phyloP scores from a whole-genome alignment of 2,329 filamentous ascomycete genomes.

The Aspergillus awamori region DNA sequence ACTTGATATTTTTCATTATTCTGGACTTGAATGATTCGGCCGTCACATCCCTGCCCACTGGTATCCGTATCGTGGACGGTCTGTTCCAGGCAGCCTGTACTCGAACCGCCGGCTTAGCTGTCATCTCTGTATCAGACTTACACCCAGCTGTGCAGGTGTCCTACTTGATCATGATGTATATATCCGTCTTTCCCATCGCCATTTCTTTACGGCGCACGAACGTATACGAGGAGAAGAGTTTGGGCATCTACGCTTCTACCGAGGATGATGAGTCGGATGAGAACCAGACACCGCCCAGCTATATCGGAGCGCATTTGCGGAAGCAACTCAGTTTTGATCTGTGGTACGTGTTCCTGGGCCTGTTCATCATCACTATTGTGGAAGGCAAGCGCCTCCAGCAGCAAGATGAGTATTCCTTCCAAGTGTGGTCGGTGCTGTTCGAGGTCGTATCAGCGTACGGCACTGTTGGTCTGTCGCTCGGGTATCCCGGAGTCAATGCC shows the following conservation, averaged over 20 bases:
- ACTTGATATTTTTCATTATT: constrained; percentile 88
- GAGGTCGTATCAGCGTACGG: constrained; percentile 91
- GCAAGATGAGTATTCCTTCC: constrained; percentile 60
- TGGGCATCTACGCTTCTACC: constrained; percentile 71
- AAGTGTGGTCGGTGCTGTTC: constrained; percentile 72
- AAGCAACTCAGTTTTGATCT: constrained; percentile 94
- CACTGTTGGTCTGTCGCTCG: constrained; percentile 88
- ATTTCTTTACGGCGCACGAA: constrained; percentile 92
- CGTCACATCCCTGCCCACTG: constrained; percentile 69
- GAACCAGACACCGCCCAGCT: constrained; percentile 68
- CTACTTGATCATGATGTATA: constrained; percentile 99
- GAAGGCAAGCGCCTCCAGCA: constrained; percentile 74
- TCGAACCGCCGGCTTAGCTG: constrained; percentile 84
- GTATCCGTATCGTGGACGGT: constrained; percentile 79
- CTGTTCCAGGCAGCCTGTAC: constrained; percentile 89
- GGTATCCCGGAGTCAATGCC: constrained; percentile 73
- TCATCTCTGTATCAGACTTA: constrained; percentile 72
- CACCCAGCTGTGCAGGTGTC: constrained; percentile 94
- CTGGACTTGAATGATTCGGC: constrained; percentile 78
- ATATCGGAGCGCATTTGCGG: constrained; percentile 88
- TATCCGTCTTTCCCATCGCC: constrained; percentile 92
- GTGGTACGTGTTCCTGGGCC: constrained; percentile 93
- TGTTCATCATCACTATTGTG: constrained; percentile 89
- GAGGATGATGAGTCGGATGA: constrained; percentile 55
- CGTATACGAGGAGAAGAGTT: constrained; percentile 81